A percentile compares a stretch with the other conserved stretches of the same genome.
Evolutionary conservation across 2,329 filamentous ascomycete species (phyloP).

Genomic region (Fusarium subtropicale): DNA sequence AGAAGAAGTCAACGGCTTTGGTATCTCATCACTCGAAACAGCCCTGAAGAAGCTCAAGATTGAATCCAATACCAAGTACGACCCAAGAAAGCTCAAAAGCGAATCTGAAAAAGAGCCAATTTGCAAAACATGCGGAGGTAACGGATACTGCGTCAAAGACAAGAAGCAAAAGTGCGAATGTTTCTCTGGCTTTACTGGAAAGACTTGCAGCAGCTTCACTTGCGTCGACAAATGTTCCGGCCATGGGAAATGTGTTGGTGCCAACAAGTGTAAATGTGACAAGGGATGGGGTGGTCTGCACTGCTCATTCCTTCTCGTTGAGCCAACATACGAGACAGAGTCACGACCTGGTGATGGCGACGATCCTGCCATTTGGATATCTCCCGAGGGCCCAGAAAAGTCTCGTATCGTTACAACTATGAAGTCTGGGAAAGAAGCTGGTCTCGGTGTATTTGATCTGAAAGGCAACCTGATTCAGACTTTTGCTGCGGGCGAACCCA

Average conservation of each 20-base stretch:
- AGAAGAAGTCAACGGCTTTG: slow-evolving; percentile 55
- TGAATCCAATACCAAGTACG: slow-evolving; percentile 53
- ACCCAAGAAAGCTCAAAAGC: slow-evolving; percentile 49
- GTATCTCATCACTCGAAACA: slow-evolving; percentile 53
- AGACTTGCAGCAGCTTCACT: slow-evolving; percentile 51
- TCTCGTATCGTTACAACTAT: slow-evolving; percentile 65
- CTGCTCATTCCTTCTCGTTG: slow-evolving; percentile 58
- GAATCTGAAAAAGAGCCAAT: slow-evolving; percentile 46
- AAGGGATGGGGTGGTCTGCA: slow-evolving; percentile 58
- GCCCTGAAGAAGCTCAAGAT: slow-evolving; percentile 51
- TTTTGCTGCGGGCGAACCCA: slow-evolving; percentile 59
- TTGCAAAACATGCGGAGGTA: slow-evolving; percentile 51
- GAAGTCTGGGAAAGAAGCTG: slow-evolving; percentile 62
- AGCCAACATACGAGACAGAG: slow-evolving; percentile 57
- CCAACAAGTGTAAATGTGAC: slow-evolving; percentile 57
- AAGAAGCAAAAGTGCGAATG: slow-evolving; percentile 52
- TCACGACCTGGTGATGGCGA: slow-evolving; percentile 59
- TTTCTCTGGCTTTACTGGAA: slow-evolving; percentile 57
- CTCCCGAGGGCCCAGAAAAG: slow-evolving; percentile 52
- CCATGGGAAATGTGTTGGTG: slow-evolving; percentile 56
- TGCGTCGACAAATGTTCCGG: slow-evolving; percentile 57
- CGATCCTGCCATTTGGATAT: slow-evolving; percentile 63
- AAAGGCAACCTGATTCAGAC: slow-evolving; percentile 60
- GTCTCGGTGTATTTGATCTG: slow-evolving; percentile 62
- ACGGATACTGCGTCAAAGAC: slow-evolving; percentile 53